Base-by-base conservation (phyloP, 2,329 filamentous ascomycete genomes). In the Fusarium lyarnte region DNA sequence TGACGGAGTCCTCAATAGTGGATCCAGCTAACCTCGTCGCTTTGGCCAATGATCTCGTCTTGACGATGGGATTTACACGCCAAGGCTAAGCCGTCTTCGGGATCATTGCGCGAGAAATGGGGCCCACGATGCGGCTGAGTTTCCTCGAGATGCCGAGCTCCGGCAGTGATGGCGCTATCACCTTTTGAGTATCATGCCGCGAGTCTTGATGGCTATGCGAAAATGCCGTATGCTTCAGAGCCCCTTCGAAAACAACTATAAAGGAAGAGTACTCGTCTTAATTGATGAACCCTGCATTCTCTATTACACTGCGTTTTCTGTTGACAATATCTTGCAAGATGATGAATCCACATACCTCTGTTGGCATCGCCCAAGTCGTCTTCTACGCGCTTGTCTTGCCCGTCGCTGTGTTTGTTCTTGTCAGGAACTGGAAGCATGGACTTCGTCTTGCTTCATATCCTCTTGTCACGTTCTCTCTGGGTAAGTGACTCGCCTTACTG, bases 91-190 rank as follows among this genome's bases (percentile, higher is more conserved):
- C 55, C 33, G 12, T 51, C 2, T 31, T 29, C 1, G 55, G 55
- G 19, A 58, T 58, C 42, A 58, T 51, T 51, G 55, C 13, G 55
- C 55, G 55, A 58, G 55, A 58, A 58, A 35, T 14, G 55, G 55
- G 55, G 4, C 49, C 23, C 42, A 23, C 10, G 33, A 58, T 31
- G 55, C 42, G 33, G 55, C 55, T 58, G 55, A 38, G 55, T 27
- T 51, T 27, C n/a, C 0, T n/a, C 16, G 8, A 36, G 45, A 23
- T 58, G 55, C 55, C 55, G 55, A 58, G 3, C 2, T 6, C 42
- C 55, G 42, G 25, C 11, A 35, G 12, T 2, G 0, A 38, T 2
- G 5, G 21, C 31, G 33, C 55, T 51, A 58, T 39, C 55, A 38
- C 55, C 4, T 4, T 58, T 58, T 58, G 14, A 2, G 55, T 23